Percentiles rank a stretch among this genome's conserved stretches.
Conservation (phyloP, 2,329 filamentous ascomycete species). For the Aphanoascus verrucosus region DNA sequence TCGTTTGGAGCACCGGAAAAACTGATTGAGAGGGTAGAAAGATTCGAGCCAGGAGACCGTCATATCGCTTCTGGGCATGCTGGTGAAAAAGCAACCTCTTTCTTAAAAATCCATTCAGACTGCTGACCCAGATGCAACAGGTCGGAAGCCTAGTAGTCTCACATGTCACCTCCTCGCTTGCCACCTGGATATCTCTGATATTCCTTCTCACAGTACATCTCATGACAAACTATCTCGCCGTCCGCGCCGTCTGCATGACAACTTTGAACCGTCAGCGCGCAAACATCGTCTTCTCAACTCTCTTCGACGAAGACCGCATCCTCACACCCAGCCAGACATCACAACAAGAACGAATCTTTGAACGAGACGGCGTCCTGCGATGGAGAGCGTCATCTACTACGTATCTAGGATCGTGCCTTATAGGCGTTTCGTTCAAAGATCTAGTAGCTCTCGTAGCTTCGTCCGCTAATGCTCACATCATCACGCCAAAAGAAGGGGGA, state of each 20-base stretch:
- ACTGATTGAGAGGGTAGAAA: conserved; percentile 52
- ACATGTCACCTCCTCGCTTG: conserved; percentile 55
- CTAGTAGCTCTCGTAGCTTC: background rate
- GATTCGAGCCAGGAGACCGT: conserved; percentile 93
- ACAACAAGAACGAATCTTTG: conserved; percentile 47
- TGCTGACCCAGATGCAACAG: conserved; percentile 22
- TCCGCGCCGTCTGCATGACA: conserved; percentile 70
- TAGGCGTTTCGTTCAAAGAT: conserved; percentile 38
- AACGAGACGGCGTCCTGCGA: conserved; percentile 55
- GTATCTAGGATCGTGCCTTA: conserved; percentile 42
- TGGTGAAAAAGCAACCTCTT: conserved; percentile 38
- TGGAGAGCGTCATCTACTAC: conserved; percentile 34
- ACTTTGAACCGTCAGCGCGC: conserved; percentile 79
- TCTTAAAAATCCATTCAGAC: background rate
- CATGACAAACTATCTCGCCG: conserved; percentile 74
- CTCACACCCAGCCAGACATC: conserved; percentile 58
- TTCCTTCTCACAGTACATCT: conserved; percentile 66
- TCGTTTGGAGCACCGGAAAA: conserved; percentile 11
- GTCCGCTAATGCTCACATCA: background rate
- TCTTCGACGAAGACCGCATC: conserved; percentile 32
- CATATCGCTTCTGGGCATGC: conserved; percentile 77
- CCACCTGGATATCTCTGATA: conserved; percentile 65
- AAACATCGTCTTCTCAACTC: conserved; percentile 59
- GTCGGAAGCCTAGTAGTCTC: conserved; percentile 73
- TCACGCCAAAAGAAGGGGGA: no score